Percentiles rank a stretch among this genome's conserved stretches.
Evolutionary conservation across 202 grass and related monocot species (phyloP).

Genomic region (Carex sylvatica): DNA sequence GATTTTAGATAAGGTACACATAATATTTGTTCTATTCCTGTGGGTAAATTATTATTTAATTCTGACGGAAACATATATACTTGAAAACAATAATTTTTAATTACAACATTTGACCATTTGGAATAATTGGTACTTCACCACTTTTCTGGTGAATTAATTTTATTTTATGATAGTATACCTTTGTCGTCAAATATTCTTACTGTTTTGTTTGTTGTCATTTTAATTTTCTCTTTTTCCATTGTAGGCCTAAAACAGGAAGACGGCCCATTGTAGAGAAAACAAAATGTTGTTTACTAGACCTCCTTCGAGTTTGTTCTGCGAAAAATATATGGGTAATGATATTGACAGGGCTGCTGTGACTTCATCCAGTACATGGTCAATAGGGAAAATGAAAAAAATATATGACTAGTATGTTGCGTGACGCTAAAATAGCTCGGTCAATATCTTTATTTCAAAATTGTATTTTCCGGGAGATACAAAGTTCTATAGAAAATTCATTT

Average conservation of each 20-base stretch:
- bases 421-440: too few species aligned
- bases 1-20: not conserved
- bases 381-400: too few species aligned
- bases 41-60: not conserved
- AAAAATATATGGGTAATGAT: too few species aligned
- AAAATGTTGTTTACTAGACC: not conserved
- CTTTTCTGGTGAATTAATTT: not conserved
- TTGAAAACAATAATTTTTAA: not conserved
- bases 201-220: not conserved
- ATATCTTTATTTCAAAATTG: too few species aligned
- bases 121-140: not conserved
- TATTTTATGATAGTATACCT: not conserved
- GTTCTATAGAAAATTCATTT: too few species aligned
- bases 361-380: too few species aligned
- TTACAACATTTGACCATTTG: not conserved
- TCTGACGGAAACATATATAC: not conserved
- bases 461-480: too few species aligned
- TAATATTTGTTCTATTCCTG: conserved; percentile 2
- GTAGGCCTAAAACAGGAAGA: too few species aligned
- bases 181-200: not conserved
- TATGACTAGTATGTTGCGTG: too few species aligned
- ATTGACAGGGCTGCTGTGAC: too few species aligned
- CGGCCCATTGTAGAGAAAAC: too few species aligned
- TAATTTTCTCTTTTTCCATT: not conserved
- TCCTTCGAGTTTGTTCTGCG: too few species aligned